These are phyloP conservation scores for Triadica sebifera DNA, from an alignment of 345 rosid species.

Conservation along the genomic window DNA sequence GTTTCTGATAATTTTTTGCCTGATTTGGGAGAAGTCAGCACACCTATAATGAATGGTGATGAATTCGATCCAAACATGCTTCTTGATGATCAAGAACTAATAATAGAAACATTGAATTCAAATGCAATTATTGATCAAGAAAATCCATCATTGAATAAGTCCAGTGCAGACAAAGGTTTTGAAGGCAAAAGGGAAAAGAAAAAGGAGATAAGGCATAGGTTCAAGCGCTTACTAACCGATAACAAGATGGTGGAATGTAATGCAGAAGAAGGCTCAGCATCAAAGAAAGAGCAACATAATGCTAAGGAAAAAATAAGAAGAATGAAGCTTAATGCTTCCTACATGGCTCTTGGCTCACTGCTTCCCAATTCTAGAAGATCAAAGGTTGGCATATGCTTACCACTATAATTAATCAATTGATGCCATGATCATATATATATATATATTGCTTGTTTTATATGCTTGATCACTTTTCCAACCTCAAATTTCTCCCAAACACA, in stretches of 20 bases:
- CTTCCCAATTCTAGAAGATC: conserved; percentile 33
- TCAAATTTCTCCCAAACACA: not conserved
- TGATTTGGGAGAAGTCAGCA: not conserved
- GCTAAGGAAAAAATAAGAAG: conserved; percentile 45
- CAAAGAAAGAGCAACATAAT: conserved; percentile 16
- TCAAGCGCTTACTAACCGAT: not conserved
- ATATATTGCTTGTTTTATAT: too few species aligned
- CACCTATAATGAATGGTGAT: not conserved
- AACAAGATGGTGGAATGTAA: not conserved
- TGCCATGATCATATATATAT: too few species aligned
- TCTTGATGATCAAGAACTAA: not conserved
- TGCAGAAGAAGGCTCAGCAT: not conserved
- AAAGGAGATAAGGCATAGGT: not conserved
- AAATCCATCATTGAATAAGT: not conserved
- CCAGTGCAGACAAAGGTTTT: not conserved
- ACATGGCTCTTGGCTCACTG: conserved; percentile 31
- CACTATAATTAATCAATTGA: too few species aligned
- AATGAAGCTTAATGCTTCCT: conserved; percentile 33
- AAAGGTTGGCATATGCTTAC: conserved; percentile 19
- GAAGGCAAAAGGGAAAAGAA: not conserved
- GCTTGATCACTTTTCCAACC: not conserved
- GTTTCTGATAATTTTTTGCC: not conserved
- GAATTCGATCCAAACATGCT: not conserved
- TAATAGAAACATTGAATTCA: not conserved
- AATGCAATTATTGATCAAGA: not conserved